Conservation (phyloP, 306 rosid genomes). For the Dalbergia cultrata region DNA sequence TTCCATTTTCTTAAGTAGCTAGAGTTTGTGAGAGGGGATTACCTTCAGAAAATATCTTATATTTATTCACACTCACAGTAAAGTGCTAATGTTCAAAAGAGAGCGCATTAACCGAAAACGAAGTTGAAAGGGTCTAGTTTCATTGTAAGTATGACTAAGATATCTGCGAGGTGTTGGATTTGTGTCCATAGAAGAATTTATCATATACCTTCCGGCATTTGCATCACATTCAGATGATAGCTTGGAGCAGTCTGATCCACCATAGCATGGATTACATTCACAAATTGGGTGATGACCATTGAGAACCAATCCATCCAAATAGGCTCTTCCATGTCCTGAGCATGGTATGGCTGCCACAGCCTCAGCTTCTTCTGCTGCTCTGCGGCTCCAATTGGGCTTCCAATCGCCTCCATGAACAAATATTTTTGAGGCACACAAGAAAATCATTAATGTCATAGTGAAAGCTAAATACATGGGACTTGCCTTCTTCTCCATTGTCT, state of each 20-base stretch:
- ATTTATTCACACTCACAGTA: too few relatives aligned
- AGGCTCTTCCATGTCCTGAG: constrained; percentile 70
- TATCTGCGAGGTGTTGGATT: neutral
- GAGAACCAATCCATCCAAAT: constrained; percentile 59
- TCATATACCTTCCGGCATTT: constrained; percentile 46
- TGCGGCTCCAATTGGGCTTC: constrained; percentile 51
- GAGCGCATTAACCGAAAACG: too few relatives aligned
- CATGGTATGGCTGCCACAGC: constrained; percentile 55
- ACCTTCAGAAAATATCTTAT: too few relatives aligned
- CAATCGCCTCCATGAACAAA: constrained; percentile 27
- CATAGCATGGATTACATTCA: constrained; percentile 64
- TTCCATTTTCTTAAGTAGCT: too few relatives aligned
- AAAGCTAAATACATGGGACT: neutral
- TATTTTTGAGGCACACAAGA: neutral
- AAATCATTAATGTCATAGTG: neutral
- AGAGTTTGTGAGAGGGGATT: too few relatives aligned
- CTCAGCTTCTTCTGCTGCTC: constrained; percentile 62
- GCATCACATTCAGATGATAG: constrained; percentile 43
- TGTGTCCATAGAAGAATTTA: too few relatives aligned
- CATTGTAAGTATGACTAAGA: neutral
- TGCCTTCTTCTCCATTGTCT: constrained; percentile 1
- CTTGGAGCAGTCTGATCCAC: constrained; percentile 53
- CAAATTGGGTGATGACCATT: constrained; percentile 51
- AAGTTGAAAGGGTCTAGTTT: too few relatives aligned
- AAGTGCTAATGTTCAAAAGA: too few relatives aligned